Base-by-base conservation (phyloP, 495 filamentous ascomycete species). In the Xylaria scruposa region DNA sequence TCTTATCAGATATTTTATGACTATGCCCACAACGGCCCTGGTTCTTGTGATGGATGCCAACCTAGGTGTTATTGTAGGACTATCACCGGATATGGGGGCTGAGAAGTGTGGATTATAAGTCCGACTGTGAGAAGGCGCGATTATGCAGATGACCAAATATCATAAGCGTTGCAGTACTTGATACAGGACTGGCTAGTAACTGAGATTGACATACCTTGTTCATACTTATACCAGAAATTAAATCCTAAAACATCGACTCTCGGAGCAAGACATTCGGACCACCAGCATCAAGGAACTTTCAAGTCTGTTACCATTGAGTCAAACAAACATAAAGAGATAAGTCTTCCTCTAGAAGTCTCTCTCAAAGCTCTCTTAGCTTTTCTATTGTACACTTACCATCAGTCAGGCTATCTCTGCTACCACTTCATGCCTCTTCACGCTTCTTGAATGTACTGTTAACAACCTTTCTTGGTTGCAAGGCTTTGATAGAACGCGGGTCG, bases 281-380 rank as follows among this genome's bases (percentile, higher is more conserved):
- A 49, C 42, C 9, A 6, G 4, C 56, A 9, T 12, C 67, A 26
- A 49, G 67, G 42, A 26, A 26, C 44, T 70, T 61, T 70, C 67
- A 31, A 47, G 56, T 49, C n/a, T 51, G 40, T 29, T 51, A 19
- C 31, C 44, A 61, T 21, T 17, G 19, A 19, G 24, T 10, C 44
- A 15, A 6, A 13, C 12, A 36, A 61, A 59, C 12, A 36, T 51
- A 59, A 21, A 7, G 26, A 51, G 19, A 61, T 44, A 36, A 33
- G 26, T 51, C 19, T 40, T n/a, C 12, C 21, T 62, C 56, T 62
- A 31, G 56, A 70, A 61, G 29, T 29, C 12, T 70, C 67, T 24
- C 24, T 51, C 24, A 10, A 40, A 47, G 3, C 19, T 17, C 40
- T 61, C 40, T 29, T 29, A 24, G n/a, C 15, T 10, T 12, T 61